Evolutionary conservation across 2,329 filamentous ascomycete species (phyloP).

Genomic region (Alternaria burnsii): DNA sequence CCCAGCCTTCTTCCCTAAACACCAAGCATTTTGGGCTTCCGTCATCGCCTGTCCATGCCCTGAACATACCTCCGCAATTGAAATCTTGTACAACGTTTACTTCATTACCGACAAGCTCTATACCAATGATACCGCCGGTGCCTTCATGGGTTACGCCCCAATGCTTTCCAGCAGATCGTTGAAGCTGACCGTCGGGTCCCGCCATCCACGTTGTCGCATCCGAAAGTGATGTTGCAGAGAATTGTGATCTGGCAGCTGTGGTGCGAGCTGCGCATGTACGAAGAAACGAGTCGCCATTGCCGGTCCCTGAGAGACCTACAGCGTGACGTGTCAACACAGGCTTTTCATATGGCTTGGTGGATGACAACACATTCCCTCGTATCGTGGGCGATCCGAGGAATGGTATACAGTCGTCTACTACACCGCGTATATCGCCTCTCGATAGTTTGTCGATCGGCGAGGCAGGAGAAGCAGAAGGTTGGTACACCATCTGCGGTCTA

Average conservation of each 20-base stretch:
- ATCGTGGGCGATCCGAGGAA: constrained; percentile 49
- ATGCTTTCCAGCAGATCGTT: constrained; percentile 75
- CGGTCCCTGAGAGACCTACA: constrained; percentile 77
- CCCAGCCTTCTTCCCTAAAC: constrained; percentile 59
- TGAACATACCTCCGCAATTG: constrained; percentile 89
- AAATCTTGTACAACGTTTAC: constrained; percentile 75
- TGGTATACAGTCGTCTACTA: constrained; percentile 69
- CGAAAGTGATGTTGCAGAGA: constrained; percentile 61
- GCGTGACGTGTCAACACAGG: constrained; percentile 43
- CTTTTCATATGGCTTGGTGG: constrained; percentile 5
- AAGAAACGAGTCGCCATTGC: constrained; percentile 89
- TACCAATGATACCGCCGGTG: constrained; percentile 85
- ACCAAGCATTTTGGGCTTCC: constrained; percentile 67
- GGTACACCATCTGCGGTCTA: constrained; percentile 30
- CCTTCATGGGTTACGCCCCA: constrained; percentile 81
- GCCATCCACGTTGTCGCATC: constrained; percentile 70
- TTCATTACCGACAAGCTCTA: constrained; percentile 67
- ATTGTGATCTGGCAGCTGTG: constrained; percentile 75
- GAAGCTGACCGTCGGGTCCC: constrained; percentile 76
- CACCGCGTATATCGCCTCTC: constrained; percentile 53
- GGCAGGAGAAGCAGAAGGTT: constrained; percentile 16
- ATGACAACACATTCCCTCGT: neutral
- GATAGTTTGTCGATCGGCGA: constrained; percentile 38
- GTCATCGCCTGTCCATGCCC: constrained; percentile 75
- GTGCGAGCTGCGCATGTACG: constrained; percentile 75